Conservation (phyloP, 108 stramenopile genomes). For the Fragilaria radians region DNA sequence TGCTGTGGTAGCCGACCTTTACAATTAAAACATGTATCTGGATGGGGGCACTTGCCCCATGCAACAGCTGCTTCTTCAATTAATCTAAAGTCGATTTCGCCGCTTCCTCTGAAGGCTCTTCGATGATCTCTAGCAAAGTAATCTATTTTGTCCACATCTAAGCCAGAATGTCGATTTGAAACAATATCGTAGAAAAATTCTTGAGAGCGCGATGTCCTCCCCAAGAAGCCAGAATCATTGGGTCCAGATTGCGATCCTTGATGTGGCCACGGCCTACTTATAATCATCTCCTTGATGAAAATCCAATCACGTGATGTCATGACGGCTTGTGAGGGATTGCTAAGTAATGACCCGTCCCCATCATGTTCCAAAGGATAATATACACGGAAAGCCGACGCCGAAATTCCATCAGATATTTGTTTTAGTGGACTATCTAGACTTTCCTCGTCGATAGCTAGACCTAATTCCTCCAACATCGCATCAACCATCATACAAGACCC, state of each 20-base stretch:
- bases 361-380: slow-evolving; percentile 19
- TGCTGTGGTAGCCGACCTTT: slow-evolving; percentile 4
- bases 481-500: slow-evolving; percentile 75
- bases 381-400: slow-evolving; percentile 48
- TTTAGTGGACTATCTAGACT: slow-evolving; percentile 63
- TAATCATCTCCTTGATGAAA: slow-evolving; percentile 83
- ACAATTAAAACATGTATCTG: slow-evolving; percentile 38
- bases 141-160: slow-evolving; percentile 95
- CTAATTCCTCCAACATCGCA: slow-evolving; percentile 40
- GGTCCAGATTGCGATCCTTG: slow-evolving; percentile 1
- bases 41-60: slow-evolving; percentile 39
- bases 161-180: slow-evolving; percentile 76
- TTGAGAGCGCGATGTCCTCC: slow-evolving; percentile 31
- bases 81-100: slow-evolving; percentile 38
- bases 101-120: slow-evolving; percentile 27
- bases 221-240: slow-evolving; percentile 45
- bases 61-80: slow-evolving; percentile 71
- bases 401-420: slow-evolving; percentile 75
- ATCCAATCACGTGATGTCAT: slow-evolving; percentile 78
- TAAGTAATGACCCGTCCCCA: slow-evolving; percentile 12
- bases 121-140: slow-evolving; percentile 83
- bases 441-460: slow-evolving; percentile 53
- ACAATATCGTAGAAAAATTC: slow-evolving; percentile 90
- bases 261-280: slow-evolving; percentile 14
- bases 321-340: slow-evolving; percentile 21